phyloP scores from a whole-genome alignment of 345 rosid genomes.

The Punica granatum region DNA sequence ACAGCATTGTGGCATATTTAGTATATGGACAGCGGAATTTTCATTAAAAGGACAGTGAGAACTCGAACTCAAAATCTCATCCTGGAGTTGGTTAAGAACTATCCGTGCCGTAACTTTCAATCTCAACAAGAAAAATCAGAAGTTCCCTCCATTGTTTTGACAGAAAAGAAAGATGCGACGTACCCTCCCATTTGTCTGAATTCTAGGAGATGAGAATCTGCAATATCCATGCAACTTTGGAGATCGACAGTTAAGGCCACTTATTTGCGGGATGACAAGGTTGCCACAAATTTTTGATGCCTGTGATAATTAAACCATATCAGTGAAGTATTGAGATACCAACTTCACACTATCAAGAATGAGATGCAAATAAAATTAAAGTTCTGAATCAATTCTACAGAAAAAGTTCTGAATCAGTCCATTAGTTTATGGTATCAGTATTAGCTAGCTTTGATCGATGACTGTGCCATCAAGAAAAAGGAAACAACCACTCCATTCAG shows the following conservation, averaged over 20 bases:
- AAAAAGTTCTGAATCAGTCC: not conserved
- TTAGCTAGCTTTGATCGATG: not conserved
- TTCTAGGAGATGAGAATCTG: conserved; percentile 17
- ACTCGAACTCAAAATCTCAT: not conserved
- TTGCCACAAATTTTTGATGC: conserved; percentile 15
- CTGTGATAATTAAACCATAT: conserved; percentile 20
- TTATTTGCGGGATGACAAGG: conserved; percentile 14
- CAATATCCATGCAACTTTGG: conserved; percentile 14
- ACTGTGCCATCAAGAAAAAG: not conserved
- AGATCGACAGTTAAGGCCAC: conserved; percentile 10
- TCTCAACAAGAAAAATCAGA: not conserved
- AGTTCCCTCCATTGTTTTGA: not conserved
- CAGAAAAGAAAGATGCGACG: conserved; percentile 7
- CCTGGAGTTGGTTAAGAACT: not conserved
- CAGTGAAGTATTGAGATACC: not conserved
- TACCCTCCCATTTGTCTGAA: conserved; percentile 22
- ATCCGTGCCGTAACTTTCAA: not conserved
- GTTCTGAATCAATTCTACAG: not conserved
- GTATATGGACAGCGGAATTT: not conserved
- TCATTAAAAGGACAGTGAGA: not conserved
- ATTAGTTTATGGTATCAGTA: not conserved
- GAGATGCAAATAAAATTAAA: not conserved
- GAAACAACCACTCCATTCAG: not conserved
- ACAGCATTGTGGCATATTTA: not conserved
- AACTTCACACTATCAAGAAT: not conserved